phyloP scores from a whole-genome alignment of 2,329 filamentous ascomycete species.

The Arthrinium puccinioides region DNA sequence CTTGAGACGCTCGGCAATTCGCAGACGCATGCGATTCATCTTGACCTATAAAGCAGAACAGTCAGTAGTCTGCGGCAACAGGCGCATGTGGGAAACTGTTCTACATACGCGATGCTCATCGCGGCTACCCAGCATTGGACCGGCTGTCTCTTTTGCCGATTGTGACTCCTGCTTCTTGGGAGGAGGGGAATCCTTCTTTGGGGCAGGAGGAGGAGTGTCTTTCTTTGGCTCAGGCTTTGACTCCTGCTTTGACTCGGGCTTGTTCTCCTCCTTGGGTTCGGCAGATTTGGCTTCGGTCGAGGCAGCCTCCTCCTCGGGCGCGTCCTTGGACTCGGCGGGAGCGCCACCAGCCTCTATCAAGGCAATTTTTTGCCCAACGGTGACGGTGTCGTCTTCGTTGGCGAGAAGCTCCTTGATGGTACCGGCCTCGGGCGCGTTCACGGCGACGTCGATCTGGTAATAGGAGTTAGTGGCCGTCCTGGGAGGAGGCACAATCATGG shows the following conservation, averaged over 20 bases:
- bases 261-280: constrained; percentile 28
- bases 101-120: constrained; percentile 80
- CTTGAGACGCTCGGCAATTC: constrained; percentile 96
- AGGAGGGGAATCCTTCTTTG: constrained; percentile 28
- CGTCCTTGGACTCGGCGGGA: constrained; percentile 53
- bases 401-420: constrained; percentile 88
- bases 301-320: constrained; percentile 41
- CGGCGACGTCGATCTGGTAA: constrained; percentile 82
- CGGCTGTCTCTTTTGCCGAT: constrained; percentile 26
- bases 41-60: constrained; percentile 63
- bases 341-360: constrained; percentile 72
- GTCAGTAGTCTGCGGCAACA: background rate
- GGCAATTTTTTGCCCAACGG: constrained; percentile 85
- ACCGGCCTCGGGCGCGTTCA: constrained; percentile 88
- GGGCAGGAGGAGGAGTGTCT: constrained; percentile 24
- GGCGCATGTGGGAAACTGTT: background rate
- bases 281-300: constrained; percentile 29
- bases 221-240: constrained; percentile 29
- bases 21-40: constrained; percentile 99
- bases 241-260: constrained; percentile 34
- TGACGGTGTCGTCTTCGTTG: constrained; percentile 91
- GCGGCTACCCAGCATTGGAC: constrained; percentile 57
- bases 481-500: background rate
- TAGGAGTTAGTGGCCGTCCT: background rate
- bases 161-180: constrained; percentile 28